Conservation (phyloP, 495 filamentous ascomycete genomes). For the Sphaerosporella brunnea region DNA sequence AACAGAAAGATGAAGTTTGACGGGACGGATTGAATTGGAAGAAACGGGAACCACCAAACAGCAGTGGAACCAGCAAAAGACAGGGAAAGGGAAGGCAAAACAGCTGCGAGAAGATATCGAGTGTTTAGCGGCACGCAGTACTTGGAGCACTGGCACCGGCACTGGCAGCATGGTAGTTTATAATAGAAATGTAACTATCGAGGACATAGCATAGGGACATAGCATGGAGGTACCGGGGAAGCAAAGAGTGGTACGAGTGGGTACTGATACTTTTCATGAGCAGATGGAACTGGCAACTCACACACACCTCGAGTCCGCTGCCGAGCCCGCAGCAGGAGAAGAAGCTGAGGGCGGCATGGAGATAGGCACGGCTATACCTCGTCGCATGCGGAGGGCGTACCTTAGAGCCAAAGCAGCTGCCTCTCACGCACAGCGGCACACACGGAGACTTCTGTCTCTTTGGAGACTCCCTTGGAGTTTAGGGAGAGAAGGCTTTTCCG, state of each 20-base stretch:
- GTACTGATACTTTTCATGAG: background rate
- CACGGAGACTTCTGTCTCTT: too few species aligned
- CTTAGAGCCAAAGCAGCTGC: too few species aligned
- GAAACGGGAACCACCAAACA: background rate
- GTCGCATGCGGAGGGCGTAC: too few species aligned
- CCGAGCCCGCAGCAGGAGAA: background rate
- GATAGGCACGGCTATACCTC: too few species aligned
- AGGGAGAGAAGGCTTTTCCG: too few species aligned
- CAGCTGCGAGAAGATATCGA: background rate
- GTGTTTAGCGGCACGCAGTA: background rate
- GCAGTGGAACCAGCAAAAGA: too few species aligned
- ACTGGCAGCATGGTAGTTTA: background rate
- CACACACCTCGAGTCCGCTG: conserved; percentile 7
- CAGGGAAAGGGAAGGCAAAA: too few species aligned
- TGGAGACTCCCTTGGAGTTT: too few species aligned
- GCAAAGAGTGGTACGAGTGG: too few species aligned
- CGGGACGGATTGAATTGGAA: background rate
- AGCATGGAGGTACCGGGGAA: background rate
- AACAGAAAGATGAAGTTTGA: background rate
- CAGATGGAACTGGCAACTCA: conserved; percentile 1
- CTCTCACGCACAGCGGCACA: too few species aligned
- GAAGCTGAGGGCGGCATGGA: too few species aligned
- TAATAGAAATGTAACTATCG: background rate
- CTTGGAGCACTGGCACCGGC: background rate
- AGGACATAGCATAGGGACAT: background rate